Evolutionary conservation across 495 filamentous ascomycete species (phyloP), one percentile per base, ranked within the genome.

Genomic region (Daldinia loculata): DNA sequence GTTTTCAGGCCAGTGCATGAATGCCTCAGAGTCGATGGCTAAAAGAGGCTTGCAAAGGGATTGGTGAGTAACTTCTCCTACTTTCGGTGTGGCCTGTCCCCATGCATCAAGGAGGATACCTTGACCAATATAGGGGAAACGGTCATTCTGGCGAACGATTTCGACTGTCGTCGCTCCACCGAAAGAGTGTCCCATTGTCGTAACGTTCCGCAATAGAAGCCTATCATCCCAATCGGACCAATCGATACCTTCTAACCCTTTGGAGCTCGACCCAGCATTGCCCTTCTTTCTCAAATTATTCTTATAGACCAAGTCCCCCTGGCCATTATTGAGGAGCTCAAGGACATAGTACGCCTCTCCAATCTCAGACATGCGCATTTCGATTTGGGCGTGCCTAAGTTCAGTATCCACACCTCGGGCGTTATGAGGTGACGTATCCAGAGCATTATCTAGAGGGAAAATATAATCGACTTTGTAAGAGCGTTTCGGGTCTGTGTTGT

Each of bases 111-210:
- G 86, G 15, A 88, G 79, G 56, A 89, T 85, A 9, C 87, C 88
- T 76, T 88, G 85, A 27, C 81, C 71, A 32, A 89, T 76, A 73
- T 83, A 87, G 32, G 72, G 60, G 63, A 88, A 85, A 24, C 82
- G 76, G 51, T 86, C 79, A 38, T 71, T 38, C 51, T 84, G 74
- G 48, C 87, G 78, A 30, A 89, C 75, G 29, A 90, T 80, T 72
- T 91, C 89, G 11, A 88, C 82, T 51, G 85, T 84, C 27, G 88
- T 89, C 7, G 88, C 84, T 14, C 86, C 88, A 15, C 89, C 90
- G 57, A 92, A 92, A 4, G 84, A 88, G 70, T 92, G 90, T 5
- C 90, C 90, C 62, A 85, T 85, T 78, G 82, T 86, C 17, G 84
- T 86, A n/a, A 91, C 82, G 14, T 80, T 80, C 11, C 86, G 84